A percentile compares a stretch with the other conserved stretches of the same genome.
phyloP scores from a whole-genome alignment of 169 alveolate species.

The Plasmodium fragile region DNA sequence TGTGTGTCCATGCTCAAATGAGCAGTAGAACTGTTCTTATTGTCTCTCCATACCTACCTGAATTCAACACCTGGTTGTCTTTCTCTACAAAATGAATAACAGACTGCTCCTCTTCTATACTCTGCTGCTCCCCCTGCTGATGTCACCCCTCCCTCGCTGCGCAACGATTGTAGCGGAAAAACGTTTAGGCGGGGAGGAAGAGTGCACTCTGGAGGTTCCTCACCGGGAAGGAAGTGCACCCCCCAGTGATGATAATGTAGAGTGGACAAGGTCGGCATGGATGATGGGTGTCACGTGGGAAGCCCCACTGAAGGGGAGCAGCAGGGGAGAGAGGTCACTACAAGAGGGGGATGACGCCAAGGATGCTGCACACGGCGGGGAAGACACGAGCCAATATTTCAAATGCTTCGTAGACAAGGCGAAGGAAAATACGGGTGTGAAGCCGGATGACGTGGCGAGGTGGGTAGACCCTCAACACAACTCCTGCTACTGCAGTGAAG shows the following conservation, averaged over 20 bases:
- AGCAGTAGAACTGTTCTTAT: neutral
- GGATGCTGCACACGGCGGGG: neutral
- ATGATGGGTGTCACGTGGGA: neutral
- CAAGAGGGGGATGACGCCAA: neutral
- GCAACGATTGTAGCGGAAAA: neutral
- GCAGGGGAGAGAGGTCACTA: neutral
- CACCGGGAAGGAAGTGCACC: neutral
- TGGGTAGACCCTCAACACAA: constrained; percentile 31
- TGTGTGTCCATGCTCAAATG: neutral
- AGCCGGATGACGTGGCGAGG: constrained; percentile 12
- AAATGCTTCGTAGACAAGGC: constrained; percentile 67
- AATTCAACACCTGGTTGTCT: neutral
- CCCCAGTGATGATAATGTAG: neutral
- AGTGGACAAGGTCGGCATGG: neutral
- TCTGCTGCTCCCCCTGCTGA: neutral
- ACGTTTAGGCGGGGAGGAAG: neutral
- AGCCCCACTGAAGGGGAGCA: neutral
- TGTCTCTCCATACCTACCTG: neutral
- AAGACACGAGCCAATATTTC: constrained; percentile 35
- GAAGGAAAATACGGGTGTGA: constrained; percentile 1
- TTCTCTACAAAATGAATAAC: neutral
- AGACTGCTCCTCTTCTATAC: neutral
- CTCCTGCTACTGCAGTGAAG: constrained; percentile 64
- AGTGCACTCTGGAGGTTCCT: neutral
- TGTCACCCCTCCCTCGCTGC: neutral